Base-by-base conservation (phyloP, 163 green algal genomes). In the Scenedesmus sp. region DNA sequence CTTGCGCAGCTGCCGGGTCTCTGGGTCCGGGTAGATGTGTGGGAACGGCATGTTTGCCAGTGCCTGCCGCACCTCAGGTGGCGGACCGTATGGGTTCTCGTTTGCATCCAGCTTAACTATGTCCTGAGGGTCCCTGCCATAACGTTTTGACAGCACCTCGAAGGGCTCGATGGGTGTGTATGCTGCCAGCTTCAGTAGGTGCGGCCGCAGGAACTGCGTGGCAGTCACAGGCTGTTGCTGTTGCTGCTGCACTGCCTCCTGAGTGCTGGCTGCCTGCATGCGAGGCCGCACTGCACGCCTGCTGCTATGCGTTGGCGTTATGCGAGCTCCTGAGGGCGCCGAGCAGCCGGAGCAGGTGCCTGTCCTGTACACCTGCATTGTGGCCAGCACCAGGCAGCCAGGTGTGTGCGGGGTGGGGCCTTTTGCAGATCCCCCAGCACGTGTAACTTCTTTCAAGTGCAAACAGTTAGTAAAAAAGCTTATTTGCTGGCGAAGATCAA, bases 61-160 rank as follows among this genome's bases (percentile, higher is more conserved):
- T 4, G 98, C 98, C 60, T 97, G 74, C 16, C 95, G 90, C 20
- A 99, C 98, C 94, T 99, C 98, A 10, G 97, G 98, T 8, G 98
- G 98, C 2, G 98, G 98, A 4, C 98, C 98, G 91, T 99, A 99
- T 6, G 98, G 98, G 91, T 99, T 99, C 90, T 99, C 98, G 92
- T 99, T 99, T 4, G 98, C 98, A 83, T 99, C 98, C 56, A 99
- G 97, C 95, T 99, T 99, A 8, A 99, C 96, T 85, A 99, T 99
- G 56, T 99, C 96, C 85, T 98, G 88, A 4, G 97, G 96, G 26
- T 86, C 92, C 20, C 95, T 94, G 16, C 98, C 98, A 57, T 99
- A 96, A 62, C 96, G 94, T 60, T 94, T 79, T 15, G 97, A 98
- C 2, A 99, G 93, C 18, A 99, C 93, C 73, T 99, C 97, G 88